A percentile compares a stretch with the other conserved stretches of the same genome.
Evolutionary conservation across 768 basidiomycete genomes (phyloP).

Genomic region (Dioszegia aurantiaca): DNA sequence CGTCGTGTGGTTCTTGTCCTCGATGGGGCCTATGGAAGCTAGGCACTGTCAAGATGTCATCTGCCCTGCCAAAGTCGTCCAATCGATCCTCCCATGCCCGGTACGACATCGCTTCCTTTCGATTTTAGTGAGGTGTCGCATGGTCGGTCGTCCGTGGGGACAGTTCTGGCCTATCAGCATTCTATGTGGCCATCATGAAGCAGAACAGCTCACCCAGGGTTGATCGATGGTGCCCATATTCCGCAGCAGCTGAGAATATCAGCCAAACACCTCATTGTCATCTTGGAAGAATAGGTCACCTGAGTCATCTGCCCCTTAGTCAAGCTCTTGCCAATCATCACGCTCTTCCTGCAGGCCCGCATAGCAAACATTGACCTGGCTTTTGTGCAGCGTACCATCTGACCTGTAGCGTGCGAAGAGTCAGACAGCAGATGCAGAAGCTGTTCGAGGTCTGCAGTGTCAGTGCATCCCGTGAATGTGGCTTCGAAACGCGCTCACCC

Average conservation of each 20-base stretch:
- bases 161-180: constrained; percentile 47
- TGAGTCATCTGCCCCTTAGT: constrained; percentile 70
- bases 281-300: constrained; percentile 34
- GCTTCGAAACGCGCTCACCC: no score
- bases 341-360: constrained; percentile 90
- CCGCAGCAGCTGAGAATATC: constrained; percentile 29
- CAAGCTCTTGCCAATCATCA: constrained; percentile 89
- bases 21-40: no score
- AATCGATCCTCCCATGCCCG: constrained; percentile 27
- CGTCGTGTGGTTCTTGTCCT: no score
- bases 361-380: constrained; percentile 93
- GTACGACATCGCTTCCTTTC: constrained; percentile 17
- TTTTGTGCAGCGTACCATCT: constrained; percentile 88
- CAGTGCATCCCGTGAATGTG: no score
- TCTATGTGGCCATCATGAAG: background rate
- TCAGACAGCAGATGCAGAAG: constrained; percentile 81
- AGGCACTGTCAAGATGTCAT: background rate
- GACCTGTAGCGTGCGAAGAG: constrained; percentile 60
- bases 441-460: constrained; percentile 61
- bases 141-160: constrained; percentile 54
- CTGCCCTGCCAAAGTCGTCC: constrained; percentile 23
- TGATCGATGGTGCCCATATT: constrained; percentile 56
- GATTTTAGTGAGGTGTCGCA: constrained; percentile 53
- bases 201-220: constrained; percentile 52
- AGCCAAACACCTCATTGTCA: background rate